Conservation (phyloP, 2,329 filamentous ascomycete species). For the Fusarium papillatum region DNA sequence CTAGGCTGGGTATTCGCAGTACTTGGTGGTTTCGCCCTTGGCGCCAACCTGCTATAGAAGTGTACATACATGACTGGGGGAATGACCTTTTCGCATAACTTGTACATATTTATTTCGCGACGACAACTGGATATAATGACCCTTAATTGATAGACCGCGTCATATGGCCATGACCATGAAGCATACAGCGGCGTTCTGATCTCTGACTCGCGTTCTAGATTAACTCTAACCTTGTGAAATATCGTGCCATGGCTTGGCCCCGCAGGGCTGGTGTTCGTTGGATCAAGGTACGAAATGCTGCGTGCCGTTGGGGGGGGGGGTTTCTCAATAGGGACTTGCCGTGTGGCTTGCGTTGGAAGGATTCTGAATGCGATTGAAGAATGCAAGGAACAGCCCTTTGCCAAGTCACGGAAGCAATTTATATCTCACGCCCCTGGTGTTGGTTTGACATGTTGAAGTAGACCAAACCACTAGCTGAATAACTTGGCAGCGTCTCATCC, state of each 20-base stretch:
- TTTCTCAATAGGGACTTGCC: background rate
- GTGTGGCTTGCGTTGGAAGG: background rate
- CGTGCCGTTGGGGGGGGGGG: background rate
- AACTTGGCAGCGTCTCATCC: background rate
- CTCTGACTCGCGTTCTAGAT: background rate
- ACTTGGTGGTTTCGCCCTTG: conserved; percentile 38
- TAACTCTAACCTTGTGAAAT: background rate
- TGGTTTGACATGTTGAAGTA: background rate
- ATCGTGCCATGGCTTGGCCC: background rate
- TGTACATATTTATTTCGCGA: conserved; percentile 29
- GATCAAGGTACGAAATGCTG: background rate
- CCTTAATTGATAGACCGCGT: conserved; percentile 30
- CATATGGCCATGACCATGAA: conserved; percentile 1
- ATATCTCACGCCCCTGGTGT: background rate
- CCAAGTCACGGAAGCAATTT: background rate
- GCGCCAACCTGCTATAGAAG: conserved; percentile 41
- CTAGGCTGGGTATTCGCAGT: conserved; percentile 35
- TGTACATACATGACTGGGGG: background rate
- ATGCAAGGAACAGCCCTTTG: background rate
- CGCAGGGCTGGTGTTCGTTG: background rate
- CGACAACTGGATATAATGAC: conserved; percentile 25
- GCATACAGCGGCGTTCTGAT: conserved; percentile 32
- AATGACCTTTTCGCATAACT: background rate
- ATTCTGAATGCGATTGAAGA: background rate
- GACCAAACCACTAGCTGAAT: background rate